These are phyloP conservation scores for Pseudocercospora pini-densiflorae DNA, from an alignment of 2,329 filamentous ascomycete species.

Conservation along the genomic window DNA sequence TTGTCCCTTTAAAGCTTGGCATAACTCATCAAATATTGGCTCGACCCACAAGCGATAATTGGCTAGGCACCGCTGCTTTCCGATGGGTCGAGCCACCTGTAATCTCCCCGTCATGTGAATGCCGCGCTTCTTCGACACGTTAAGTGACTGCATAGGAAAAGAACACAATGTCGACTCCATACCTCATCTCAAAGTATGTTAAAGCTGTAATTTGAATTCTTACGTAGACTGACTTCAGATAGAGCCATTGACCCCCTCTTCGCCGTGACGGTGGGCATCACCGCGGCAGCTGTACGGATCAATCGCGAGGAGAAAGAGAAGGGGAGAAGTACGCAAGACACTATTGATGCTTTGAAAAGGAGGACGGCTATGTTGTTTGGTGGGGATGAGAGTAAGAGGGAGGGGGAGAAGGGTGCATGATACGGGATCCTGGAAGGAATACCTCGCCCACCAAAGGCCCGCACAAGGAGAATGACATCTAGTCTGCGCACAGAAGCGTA, in stretches of 20 bases:
- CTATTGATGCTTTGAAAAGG: conserved; percentile 46
- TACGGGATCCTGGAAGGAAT: too few relatives aligned
- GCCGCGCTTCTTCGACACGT: not conserved
- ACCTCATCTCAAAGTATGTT: conserved; percentile 50
- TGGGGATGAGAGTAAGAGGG: not conserved
- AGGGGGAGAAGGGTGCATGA: not conserved
- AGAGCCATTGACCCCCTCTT: conserved; percentile 56
- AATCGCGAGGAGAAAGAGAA: conserved; percentile 55
- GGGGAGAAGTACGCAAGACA: conserved; percentile 45
- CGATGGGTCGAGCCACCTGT: too few relatives aligned
- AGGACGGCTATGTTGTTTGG: conserved; percentile 41
- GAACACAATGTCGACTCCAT: conserved; percentile 33
- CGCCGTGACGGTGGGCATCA: conserved; percentile 52
- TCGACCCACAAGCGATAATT: too few relatives aligned
- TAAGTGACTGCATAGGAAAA: not conserved
- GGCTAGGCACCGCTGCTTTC: too few relatives aligned
- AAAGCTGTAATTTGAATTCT: not conserved
- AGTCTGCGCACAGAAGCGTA: too few relatives aligned
- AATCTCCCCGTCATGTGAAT: not conserved
- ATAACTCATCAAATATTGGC: too few relatives aligned
- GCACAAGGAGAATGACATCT: too few relatives aligned
- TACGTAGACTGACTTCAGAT: not conserved
- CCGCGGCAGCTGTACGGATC: conserved; percentile 47
- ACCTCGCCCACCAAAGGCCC: too few relatives aligned
- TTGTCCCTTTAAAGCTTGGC: too few relatives aligned